Evolutionary conservation across 116 monocot species (phyloP).

Genomic region (Iris pallida): DNA sequence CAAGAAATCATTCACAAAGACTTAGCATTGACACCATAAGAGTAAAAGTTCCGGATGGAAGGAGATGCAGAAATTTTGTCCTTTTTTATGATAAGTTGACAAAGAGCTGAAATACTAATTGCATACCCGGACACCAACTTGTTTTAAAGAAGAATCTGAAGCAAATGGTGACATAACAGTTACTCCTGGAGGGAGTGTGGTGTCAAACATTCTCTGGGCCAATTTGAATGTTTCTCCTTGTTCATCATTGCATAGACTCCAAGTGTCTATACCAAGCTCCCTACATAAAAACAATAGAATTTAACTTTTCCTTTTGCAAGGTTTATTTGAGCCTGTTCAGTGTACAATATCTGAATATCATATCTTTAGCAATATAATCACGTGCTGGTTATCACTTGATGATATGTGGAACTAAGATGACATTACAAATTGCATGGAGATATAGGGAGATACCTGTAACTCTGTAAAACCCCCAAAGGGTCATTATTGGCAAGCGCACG

Average conservation of each 20-base stretch:
- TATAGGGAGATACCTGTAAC: slow-evolving; percentile 53
- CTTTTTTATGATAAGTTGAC: too few relatives aligned
- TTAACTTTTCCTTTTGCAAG: too few relatives aligned
- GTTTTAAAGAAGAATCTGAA: slow-evolving; percentile 67
- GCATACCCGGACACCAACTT: slow-evolving; percentile 63
- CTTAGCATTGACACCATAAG: too few relatives aligned
- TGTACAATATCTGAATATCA: too few relatives aligned
- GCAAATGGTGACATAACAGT: slow-evolving; percentile 74
- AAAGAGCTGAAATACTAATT: too few relatives aligned
- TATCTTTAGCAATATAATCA: too few relatives aligned
- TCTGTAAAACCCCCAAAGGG: slow-evolving; percentile 41
- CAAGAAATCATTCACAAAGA: too few relatives aligned
- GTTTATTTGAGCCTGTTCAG: too few relatives aligned
- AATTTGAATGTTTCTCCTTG: slow-evolving; percentile 48
- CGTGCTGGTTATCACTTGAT: too few relatives aligned
- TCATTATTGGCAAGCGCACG: slow-evolving; percentile 76
- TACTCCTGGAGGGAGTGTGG: slow-evolving; percentile 70
- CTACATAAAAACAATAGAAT: slow-evolving; percentile 23
- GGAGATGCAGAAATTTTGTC: too few relatives aligned
- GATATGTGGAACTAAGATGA: too few relatives aligned
- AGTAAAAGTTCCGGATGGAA: too few relatives aligned
- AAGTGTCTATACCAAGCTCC: slow-evolving; percentile 79
- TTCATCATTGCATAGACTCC: slow-evolving; percentile 26
- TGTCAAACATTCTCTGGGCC: slow-evolving; percentile 84
- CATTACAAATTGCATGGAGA: neutral